Conservation (phyloP, 352 stramenopile genomes). For the Globisporangium nagaii region DNA sequence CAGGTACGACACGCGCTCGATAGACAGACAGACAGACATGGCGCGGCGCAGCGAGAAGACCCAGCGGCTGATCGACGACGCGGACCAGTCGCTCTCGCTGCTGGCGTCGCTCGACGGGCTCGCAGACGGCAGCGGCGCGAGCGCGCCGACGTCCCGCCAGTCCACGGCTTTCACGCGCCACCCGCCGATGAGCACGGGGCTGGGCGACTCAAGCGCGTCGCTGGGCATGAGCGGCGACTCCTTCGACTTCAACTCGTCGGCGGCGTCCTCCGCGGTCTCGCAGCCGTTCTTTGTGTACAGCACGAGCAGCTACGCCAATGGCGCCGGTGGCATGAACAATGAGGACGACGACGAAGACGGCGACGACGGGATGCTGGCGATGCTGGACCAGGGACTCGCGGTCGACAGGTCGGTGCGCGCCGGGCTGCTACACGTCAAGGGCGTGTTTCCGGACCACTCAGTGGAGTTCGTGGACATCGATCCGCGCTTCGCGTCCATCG, state of each 20-base stretch:
- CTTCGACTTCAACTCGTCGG: slow-evolving; percentile 30
- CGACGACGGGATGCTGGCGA: slow-evolving; percentile 8
- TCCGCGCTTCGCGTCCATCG: slow-evolving; percentile 58
- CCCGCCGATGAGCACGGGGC: slow-evolving; percentile 7
- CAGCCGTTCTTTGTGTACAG: slow-evolving; percentile 4
- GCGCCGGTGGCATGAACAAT: neutral
- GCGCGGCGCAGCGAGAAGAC: slow-evolving; percentile 41
- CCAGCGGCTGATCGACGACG: slow-evolving; percentile 73
- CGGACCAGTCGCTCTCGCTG: slow-evolving; percentile 62
- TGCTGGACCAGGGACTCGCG: slow-evolving; percentile 12
- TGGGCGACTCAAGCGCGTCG: slow-evolving; percentile 10
- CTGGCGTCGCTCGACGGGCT: slow-evolving; percentile 50
- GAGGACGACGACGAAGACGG: slow-evolving; percentile 12
- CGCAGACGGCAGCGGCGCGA: neutral
- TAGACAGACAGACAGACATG: slow-evolving; percentile 1
- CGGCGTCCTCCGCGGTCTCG: slow-evolving; percentile 2
- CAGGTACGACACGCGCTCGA: too few relatives aligned
- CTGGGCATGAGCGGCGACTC: slow-evolving; percentile 19
- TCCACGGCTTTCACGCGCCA: neutral
- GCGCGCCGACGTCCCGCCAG: neutral
- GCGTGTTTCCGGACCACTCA: slow-evolving; percentile 76
- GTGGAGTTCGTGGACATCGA: slow-evolving; percentile 80
- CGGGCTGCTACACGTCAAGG: slow-evolving; percentile 72
- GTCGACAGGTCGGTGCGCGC: slow-evolving; percentile 48
- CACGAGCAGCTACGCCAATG: too few relatives aligned